Conservation (phyloP, 2,329 filamentous ascomycete genomes). For the Fusarium palustre region DNA sequence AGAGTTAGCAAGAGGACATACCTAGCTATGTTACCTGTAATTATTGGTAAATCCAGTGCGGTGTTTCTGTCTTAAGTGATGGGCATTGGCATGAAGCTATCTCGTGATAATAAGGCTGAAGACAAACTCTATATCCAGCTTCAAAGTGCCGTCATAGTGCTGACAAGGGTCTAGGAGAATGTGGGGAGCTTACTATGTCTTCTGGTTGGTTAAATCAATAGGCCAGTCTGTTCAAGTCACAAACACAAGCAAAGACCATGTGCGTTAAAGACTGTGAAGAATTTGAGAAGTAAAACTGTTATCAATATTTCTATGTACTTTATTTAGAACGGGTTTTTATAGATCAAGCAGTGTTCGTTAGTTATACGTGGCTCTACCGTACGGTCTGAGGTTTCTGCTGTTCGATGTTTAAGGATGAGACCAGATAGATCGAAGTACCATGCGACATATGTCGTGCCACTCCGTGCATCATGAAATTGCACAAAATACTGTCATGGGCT, state of each 20-base stretch:
- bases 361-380: not conserved
- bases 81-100: not conserved
- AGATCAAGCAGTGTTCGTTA: not conserved
- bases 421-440: not conserved
- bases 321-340: not conserved
- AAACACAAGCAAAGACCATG: conserved; percentile 9
- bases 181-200: conserved; percentile 29
- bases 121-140: conserved; percentile 13
- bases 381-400: not conserved
- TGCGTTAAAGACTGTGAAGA: conserved; percentile 1
- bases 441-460: not conserved
- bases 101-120: conserved; percentile 29
- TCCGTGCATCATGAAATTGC: conserved; percentile 25
- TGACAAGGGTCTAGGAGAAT: conserved; percentile 34
- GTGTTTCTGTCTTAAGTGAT: not conserved
- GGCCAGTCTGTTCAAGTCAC: not conserved
- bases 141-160: conserved; percentile 38
- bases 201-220: conserved; percentile 16
- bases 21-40: rapidly evolving
- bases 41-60: not conserved
- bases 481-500: not conserved
- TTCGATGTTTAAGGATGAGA: not conserved
- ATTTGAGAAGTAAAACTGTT: not conserved
- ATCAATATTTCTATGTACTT: not conserved
- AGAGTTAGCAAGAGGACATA: not conserved